Conservation (phyloP, 116 monocot genomes). For the Dioscorea cayenensis region DNA sequence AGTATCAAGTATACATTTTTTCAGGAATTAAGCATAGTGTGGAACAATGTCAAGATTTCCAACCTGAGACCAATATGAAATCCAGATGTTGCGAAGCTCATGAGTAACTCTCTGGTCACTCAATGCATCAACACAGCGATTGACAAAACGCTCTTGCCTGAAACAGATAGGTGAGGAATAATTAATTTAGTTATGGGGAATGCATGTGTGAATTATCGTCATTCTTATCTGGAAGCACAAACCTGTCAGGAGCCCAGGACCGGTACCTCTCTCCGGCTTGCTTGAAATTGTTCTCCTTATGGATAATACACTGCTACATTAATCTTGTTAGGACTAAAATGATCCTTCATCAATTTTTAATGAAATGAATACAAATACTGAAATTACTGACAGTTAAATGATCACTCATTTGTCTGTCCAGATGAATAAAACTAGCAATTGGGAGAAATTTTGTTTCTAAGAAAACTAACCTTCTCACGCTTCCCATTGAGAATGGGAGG, state of each 20-base stretch:
- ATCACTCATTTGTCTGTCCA: background rate
- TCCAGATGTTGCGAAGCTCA: constrained; percentile 26
- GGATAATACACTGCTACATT: background rate
- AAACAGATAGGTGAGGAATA: background rate
- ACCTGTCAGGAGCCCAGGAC: constrained; percentile 24
- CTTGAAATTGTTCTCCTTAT: constrained; percentile 27
- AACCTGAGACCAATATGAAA: constrained; percentile 22
- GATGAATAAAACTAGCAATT: too few species aligned
- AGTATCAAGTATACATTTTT: background rate
- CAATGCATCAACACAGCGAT: constrained; percentile 30
- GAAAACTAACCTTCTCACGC: constrained; percentile 40
- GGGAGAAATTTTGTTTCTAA: too few species aligned
- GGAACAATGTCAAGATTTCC: background rate
- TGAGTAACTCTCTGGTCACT: constrained; percentile 33
- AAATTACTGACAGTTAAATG: too few species aligned
- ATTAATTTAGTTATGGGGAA: background rate
- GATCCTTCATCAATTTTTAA: too few species aligned
- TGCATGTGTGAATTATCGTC: too few species aligned
- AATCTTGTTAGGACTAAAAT: too few species aligned
- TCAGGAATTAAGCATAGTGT: too few species aligned
- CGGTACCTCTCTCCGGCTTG: constrained; percentile 29
- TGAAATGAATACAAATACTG: too few species aligned
- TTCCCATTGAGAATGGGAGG: constrained; percentile 28
- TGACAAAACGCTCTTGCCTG: constrained; percentile 53
- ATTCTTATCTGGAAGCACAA: background rate